Percentiles rank a stretch among this genome's conserved stretches.
phyloP scores from a whole-genome alignment of 129 eudicot genomes.

The Centella asiatica region DNA sequence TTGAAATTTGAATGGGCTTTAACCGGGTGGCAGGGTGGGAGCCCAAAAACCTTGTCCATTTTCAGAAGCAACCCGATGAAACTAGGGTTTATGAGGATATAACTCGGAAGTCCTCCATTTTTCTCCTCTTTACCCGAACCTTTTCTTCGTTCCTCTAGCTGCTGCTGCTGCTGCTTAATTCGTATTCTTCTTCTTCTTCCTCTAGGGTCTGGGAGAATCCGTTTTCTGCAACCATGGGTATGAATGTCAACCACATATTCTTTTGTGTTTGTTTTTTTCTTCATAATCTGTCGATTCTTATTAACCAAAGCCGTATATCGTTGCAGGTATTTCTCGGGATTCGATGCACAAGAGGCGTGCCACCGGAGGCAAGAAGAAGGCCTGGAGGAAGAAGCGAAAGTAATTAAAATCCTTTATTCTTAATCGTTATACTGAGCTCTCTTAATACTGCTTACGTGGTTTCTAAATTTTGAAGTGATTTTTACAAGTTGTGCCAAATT shows the following conservation, averaged over 20 bases:
- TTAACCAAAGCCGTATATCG: neutral
- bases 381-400: conserved; percentile 97
- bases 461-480: too few relatives aligned
- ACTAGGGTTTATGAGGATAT: neutral
- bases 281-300: neutral
- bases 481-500: too few relatives aligned
- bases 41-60: neutral
- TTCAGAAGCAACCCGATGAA: neutral
- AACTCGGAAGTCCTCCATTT: neutral
- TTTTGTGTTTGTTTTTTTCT: too few relatives aligned
- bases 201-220: neutral
- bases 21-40: too few relatives aligned
- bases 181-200: too few relatives aligned
- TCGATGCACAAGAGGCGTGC: conserved; percentile 92
- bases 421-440: neutral
- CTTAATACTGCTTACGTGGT: too few relatives aligned
- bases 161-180: neutral
- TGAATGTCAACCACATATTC: neutral
- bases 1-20: too few relatives aligned
- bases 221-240: conserved; percentile 24
- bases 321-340: conserved; percentile 78
- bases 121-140: neutral
- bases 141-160: neutral
- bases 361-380: conserved; percentile 91
- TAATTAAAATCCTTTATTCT: conserved; percentile 12